Conservation (phyloP, 163 green algal genomes). For the Volvox carteri region DNA sequence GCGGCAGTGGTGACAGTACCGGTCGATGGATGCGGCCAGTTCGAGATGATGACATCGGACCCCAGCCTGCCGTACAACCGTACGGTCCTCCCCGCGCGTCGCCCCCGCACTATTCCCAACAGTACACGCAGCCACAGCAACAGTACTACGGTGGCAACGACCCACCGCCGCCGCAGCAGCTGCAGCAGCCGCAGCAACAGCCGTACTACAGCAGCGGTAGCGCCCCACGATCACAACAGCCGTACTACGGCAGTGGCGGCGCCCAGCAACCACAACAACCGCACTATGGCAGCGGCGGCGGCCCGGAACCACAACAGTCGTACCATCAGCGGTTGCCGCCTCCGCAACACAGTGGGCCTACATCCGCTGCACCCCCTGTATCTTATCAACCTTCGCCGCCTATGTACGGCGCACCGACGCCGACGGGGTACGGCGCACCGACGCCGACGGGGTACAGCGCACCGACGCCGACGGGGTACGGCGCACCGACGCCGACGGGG, state of each 20-base stretch:
- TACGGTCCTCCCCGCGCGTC: too few relatives aligned
- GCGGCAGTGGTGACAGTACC: not conserved
- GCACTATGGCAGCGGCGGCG: not conserved
- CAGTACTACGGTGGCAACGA: not conserved
- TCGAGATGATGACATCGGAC: not conserved
- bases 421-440: not conserved
- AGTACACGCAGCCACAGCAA: not conserved
- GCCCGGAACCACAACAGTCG: not conserved
- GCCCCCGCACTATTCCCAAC: not conserved
- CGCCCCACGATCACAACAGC: not conserved
- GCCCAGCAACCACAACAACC: not conserved
- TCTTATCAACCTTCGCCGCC: not conserved
- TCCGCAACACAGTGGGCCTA: not conserved
- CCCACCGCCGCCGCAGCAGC: not conserved
- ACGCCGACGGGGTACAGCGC: not conserved
- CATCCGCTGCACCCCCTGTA: not conserved
- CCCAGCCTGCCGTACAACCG: not conserved
- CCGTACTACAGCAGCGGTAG: too few relatives aligned
- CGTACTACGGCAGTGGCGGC: not conserved
- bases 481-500: not conserved
- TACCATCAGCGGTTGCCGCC: not conserved
- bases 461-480: too few relatives aligned
- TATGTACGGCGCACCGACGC: not conserved
- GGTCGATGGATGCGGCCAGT: constrained; percentile 43
- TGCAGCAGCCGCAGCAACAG: constrained; percentile 23